Base-by-base conservation (phyloP, 805 yeast genomes). In the Blastobotrys peoriensis region DNA sequence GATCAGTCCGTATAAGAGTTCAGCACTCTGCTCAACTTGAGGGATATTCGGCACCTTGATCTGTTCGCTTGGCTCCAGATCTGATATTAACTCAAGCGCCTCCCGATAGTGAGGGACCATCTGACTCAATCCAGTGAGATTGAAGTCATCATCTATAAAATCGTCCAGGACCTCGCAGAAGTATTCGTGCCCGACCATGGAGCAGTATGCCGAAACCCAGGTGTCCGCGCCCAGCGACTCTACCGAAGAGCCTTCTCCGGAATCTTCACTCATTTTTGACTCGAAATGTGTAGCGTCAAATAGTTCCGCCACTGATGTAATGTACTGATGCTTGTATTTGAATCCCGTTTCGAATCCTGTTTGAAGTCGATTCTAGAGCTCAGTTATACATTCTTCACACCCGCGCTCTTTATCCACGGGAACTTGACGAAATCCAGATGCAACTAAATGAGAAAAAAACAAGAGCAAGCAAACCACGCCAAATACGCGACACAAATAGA, bases 91-190 rank as follows among this genome's bases (percentile, higher is more conserved):
- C 65, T 91, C 96, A 50, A 91, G 68, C 1, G 98, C 96, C 59
- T 88, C 95, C 58, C 91, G 71, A 64, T 89, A 93, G 61, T 81
- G 86, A 3, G 97, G 95, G 6, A 93, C 96, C 47, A 85, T 79
- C 52, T 81, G 75, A 25, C 83, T 74, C 42, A 93, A 72, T 1
- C 98, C 97, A 1, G 98, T 89, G 57, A 93, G 73, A 61, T 93
- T 93, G 73, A 93, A 93, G 54, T 93, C 98, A 64, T 93, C 98
- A 57, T 89, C 97, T 49, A 93, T 86, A 64, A 88, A 93, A 40
- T 87, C 96, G 39, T 85, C 87, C 1, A 88, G 75, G 4, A 93
- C 96, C 55, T 89, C 94, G 36, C 89, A 95, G 63, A 88, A 88
- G 62, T 81, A 91, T 60, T 93, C 94, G 61, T 86, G 91, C 19